phyloP scores from a whole-genome alignment of 1,139 yeast genomes.

The Pichia sp. region DNA sequence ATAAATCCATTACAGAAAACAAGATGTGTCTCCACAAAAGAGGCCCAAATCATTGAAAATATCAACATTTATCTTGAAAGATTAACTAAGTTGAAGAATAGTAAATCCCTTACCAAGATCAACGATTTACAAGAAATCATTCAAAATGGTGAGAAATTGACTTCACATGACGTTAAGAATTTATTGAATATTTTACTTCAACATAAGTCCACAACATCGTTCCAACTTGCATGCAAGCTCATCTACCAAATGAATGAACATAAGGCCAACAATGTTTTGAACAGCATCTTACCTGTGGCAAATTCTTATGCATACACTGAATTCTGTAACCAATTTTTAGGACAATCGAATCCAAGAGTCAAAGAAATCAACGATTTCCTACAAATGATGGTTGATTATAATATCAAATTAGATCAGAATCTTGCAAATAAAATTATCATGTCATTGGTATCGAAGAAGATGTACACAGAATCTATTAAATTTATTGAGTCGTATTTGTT shows the following conservation, averaged over 20 bases:
- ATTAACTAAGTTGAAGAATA: conserved; percentile 7
- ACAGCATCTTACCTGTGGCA: conserved; percentile 29
- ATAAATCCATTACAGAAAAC: conserved; percentile 15
- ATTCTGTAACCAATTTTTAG: conserved; percentile 25
- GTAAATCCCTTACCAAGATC: conserved; percentile 5
- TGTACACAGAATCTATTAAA: conserved; percentile 23
- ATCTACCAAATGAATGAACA: conserved; percentile 25
- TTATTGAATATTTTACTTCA: conserved; percentile 22
- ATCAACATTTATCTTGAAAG: conserved; percentile 17
- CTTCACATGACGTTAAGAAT: conserved; percentile 25
- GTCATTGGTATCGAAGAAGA: conserved; percentile 22
- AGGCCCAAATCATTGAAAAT: conserved; percentile 25
- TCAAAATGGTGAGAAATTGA: conserved; percentile 22
- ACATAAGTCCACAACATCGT: conserved; percentile 22
- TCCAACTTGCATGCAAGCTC: conserved; percentile 22
- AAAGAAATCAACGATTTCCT: conserved; percentile 25
- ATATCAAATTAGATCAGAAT: conserved; percentile 24
- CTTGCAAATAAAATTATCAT: conserved; percentile 28
- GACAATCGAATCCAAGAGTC: conserved; percentile 24
- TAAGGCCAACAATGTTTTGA: conserved; percentile 14
- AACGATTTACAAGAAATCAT: conserved; percentile 19
- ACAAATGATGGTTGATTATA: conserved; percentile 21
- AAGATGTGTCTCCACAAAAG: conserved; percentile 19
- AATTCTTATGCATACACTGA: conserved; percentile 28
- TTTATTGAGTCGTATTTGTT: conserved; percentile 24